Conservation (phyloP, 306 rosid species). For the Lupinus albus region DNA sequence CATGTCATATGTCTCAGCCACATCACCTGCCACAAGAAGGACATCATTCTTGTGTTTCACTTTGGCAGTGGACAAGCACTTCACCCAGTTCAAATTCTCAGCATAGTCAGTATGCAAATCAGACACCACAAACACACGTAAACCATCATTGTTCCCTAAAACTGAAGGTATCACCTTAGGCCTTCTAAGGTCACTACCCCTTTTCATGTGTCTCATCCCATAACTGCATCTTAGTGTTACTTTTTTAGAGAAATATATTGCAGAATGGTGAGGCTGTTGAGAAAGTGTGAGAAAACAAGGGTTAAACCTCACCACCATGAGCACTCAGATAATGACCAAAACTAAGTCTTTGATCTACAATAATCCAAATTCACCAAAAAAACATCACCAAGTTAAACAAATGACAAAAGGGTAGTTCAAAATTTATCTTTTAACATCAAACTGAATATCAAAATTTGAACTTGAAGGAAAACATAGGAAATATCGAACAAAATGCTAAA, state of each 20-base stretch:
- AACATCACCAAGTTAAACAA: slow-evolving; percentile 25
- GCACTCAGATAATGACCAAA: slow-evolving; percentile 33
- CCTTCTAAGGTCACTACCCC: slow-evolving; percentile 44
- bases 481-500: slow-evolving; percentile 4
- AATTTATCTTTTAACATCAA: slow-evolving; percentile 8
- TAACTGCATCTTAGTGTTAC: slow-evolving; percentile 36
- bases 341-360: slow-evolving; percentile 41
- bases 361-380: slow-evolving; percentile 37
- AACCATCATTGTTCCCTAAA: slow-evolving; percentile 47
- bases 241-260: slow-evolving; percentile 43
- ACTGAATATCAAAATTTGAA: slow-evolving; percentile 25
- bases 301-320: slow-evolving; percentile 52
- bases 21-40: slow-evolving; percentile 86
- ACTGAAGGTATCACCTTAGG: slow-evolving; percentile 55
- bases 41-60: slow-evolving; percentile 56
- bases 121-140: slow-evolving; percentile 71
- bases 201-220: slow-evolving; percentile 45
- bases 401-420: slow-evolving; percentile 24
- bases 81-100: slow-evolving; percentile 82
- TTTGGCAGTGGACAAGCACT: slow-evolving; percentile 48
- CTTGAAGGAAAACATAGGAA: slow-evolving; percentile 9
- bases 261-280: slow-evolving; percentile 43
- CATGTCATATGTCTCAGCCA: slow-evolving; percentile 66
- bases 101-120: slow-evolving; percentile 86
- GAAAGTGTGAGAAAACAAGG: slow-evolving; percentile 49